A percentile compares a stretch with the other conserved stretches of the same genome.
These are phyloP conservation scores for Cinchona pubescens DNA, from an alignment of 257 asterid species.

Conservation along the genomic window DNA sequence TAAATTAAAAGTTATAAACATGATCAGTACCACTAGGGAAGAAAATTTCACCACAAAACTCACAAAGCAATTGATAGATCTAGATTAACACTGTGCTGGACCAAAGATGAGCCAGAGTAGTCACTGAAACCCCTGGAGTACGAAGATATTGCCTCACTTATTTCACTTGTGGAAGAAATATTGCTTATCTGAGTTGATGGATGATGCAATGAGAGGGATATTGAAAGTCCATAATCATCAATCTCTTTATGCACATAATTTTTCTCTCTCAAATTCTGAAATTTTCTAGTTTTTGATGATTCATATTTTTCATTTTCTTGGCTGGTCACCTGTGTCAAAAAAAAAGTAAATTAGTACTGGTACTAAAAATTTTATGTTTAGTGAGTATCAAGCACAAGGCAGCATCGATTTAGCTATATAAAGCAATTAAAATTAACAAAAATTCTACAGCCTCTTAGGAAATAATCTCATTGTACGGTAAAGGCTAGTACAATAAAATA, in stretches of 20 bases:
- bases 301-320: constrained; percentile 5
- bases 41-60: background rate
- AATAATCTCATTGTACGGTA: too few relatives aligned
- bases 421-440: background rate
- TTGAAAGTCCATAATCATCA: constrained; percentile 49
- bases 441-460: too few relatives aligned
- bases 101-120: constrained; percentile 22
- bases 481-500: too few relatives aligned
- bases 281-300: constrained; percentile 15
- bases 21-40: too few relatives aligned
- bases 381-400: background rate
- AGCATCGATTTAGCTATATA: background rate
- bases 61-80: constrained; percentile 62
- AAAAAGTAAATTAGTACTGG: background rate
- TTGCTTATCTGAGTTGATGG: constrained; percentile 41
- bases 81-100: constrained; percentile 34
- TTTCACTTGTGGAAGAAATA: constrained; percentile 52
- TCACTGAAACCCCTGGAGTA: constrained; percentile 12
- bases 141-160: constrained; percentile 44
- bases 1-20: background rate
- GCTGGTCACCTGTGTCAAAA: constrained; percentile 12
- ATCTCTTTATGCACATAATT: constrained; percentile 8
- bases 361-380: too few relatives aligned
- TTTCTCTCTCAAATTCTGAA: constrained; percentile 6
- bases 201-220: constrained; percentile 49